These are phyloP conservation scores for Lizonia empirigonia DNA, from an alignment of 2,329 filamentous ascomycete species.

Conservation along the genomic window DNA sequence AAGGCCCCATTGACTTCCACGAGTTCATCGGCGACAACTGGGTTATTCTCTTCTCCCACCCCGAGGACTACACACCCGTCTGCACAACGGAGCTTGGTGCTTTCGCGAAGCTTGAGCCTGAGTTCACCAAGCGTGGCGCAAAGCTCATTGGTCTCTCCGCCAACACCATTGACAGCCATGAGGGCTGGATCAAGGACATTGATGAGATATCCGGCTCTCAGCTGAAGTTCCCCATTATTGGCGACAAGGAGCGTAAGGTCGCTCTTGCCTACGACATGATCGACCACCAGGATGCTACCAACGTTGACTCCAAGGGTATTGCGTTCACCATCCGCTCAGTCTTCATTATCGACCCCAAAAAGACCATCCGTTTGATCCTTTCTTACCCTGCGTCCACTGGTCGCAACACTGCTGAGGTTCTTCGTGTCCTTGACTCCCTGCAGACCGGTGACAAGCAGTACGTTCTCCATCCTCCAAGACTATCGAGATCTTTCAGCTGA, in stretches of 20 bases:
- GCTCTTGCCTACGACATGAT: slow-evolving; percentile 60
- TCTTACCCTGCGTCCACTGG: slow-evolving; percentile 68
- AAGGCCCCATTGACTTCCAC: slow-evolving; percentile 72
- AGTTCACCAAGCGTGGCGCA: slow-evolving; percentile 66
- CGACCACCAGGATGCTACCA: slow-evolving; percentile 62
- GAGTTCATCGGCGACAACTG: slow-evolving; percentile 73
- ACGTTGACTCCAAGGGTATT: slow-evolving; percentile 61
- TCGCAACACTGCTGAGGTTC: slow-evolving; percentile 60
- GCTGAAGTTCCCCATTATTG: slow-evolving; percentile 59
- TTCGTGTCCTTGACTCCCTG: slow-evolving; percentile 58
- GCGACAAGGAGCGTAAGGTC: slow-evolving; percentile 59
- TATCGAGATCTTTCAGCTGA: background rate
- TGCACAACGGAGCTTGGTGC: slow-evolving; percentile 69
- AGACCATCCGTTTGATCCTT: slow-evolving; percentile 67
- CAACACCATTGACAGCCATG: slow-evolving; percentile 58
- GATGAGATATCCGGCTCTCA: slow-evolving; percentile 57
- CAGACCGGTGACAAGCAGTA: slow-evolving; percentile 63
- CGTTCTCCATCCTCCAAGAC: background rate
- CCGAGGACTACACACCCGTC: slow-evolving; percentile 65
- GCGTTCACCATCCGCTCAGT: slow-evolving; percentile 70
- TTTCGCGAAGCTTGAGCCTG: slow-evolving; percentile 67
- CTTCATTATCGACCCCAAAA: slow-evolving; percentile 69
- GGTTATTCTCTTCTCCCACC: slow-evolving; percentile 74
- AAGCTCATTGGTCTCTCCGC: slow-evolving; percentile 65
- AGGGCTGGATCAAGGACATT: slow-evolving; percentile 60